phyloP scores from a whole-genome alignment of 805 yeast species.

The Ogataea wickerhamii region DNA sequence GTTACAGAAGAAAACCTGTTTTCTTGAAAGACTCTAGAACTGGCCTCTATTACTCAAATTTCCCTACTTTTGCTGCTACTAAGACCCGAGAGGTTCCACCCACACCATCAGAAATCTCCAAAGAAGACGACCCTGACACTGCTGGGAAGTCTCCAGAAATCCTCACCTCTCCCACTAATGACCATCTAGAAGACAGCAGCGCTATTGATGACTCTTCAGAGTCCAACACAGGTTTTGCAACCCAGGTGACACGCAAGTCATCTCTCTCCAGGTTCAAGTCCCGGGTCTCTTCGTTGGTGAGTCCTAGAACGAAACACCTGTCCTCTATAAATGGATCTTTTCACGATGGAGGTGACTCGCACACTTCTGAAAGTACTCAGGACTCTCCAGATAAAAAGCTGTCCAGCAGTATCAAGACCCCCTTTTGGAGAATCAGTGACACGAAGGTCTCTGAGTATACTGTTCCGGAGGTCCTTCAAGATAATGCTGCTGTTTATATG shows the following conservation, averaged over 20 bases:
- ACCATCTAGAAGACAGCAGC: not conserved
- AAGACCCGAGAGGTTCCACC: not conserved
- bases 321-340: slow-evolving; percentile 7
- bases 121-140: slow-evolving; percentile 8
- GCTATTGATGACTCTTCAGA: not conserved
- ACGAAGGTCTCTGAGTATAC: slow-evolving; percentile 61
- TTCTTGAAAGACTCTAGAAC: slow-evolving; percentile 40
- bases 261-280: slow-evolving; percentile 19
- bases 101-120: not conserved
- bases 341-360: no score
- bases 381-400: slow-evolving; percentile 41
- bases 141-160: no score
- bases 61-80: slow-evolving; percentile 12
- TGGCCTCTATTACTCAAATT: slow-evolving; percentile 22
- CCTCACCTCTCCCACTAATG: no score
- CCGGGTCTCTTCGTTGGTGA: slow-evolving; percentile 23
- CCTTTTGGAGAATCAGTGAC: slow-evolving; percentile 88
- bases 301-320: slow-evolving; percentile 11
- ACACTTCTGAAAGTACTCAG: no score
- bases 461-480: slow-evolving; percentile 55
- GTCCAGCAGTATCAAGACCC: slow-evolving; percentile 51
- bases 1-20: slow-evolving; percentile 73
- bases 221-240: not conserved
- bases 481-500: slow-evolving; percentile 79
- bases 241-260: slow-evolving; percentile 7